Evolutionary conservation across 192 early-diverging fungal genomes (phyloP).

Genomic region (Coemansia sp.): DNA sequence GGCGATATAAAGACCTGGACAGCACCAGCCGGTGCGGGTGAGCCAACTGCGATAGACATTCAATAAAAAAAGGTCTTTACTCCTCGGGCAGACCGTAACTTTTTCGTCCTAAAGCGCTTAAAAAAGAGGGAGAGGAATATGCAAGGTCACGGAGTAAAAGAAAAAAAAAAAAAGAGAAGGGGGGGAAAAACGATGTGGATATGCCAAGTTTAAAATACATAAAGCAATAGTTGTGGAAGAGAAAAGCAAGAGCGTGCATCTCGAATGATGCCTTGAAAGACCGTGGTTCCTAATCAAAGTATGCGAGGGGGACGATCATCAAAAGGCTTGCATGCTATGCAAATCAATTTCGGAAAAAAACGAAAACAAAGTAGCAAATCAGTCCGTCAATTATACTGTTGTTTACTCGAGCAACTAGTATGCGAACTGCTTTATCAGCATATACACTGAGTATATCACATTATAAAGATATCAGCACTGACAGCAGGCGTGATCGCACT

Average conservation of each 20-base stretch:
- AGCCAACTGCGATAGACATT: slow-evolving; percentile 13
- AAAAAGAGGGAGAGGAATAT: slow-evolving; percentile 11
- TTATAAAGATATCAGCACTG: not conserved
- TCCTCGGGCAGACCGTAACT: not conserved
- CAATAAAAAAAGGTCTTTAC: not conserved
- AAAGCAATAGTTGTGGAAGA: slow-evolving; percentile 5
- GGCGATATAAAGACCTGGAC: slow-evolving; percentile 15
- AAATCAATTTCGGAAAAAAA: not conserved
- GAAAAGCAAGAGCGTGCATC: not conserved
- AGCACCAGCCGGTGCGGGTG: not conserved
- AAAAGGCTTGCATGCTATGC: not conserved
- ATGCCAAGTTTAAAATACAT: not conserved
- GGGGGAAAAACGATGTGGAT: slow-evolving; percentile 1
- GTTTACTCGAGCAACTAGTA: not conserved
- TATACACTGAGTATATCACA: not conserved
- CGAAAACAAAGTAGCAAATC: not conserved
- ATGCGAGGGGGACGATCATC: not conserved
- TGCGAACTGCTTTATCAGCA: not conserved
- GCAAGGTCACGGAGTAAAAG: not conserved
- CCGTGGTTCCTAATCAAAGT: slow-evolving; percentile 1
- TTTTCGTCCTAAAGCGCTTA: slow-evolving; percentile 4
- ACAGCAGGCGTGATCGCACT: not conserved
- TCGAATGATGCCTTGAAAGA: slow-evolving; percentile 3
- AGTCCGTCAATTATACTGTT: not conserved
- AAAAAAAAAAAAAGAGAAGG: not conserved